Conservation (phyloP, 1,139 yeast species). For the Yamadazyma songkhlaensis region DNA sequence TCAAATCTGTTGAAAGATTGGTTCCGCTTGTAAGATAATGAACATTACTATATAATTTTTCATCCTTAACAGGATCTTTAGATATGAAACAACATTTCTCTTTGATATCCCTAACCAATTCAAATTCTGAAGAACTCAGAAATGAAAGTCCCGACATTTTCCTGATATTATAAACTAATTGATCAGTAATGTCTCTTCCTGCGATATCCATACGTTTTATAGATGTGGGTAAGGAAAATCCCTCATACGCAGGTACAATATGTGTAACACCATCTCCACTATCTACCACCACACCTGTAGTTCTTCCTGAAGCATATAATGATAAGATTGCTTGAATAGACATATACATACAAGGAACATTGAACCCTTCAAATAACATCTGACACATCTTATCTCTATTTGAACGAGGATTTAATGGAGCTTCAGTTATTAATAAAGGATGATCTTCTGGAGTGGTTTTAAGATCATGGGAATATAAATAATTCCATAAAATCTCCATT, state of each 20-base stretch:
- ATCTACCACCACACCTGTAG: slow-evolving; percentile 88
- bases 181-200: slow-evolving; percentile 82
- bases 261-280: slow-evolving; percentile 92
- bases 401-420: slow-evolving; percentile 73
- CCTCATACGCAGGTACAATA: slow-evolving; percentile 86
- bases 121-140: slow-evolving; percentile 73
- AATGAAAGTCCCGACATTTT: slow-evolving; percentile 59
- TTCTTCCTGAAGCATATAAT: slow-evolving; percentile 83
- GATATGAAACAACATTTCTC: slow-evolving; percentile 74
- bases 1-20: slow-evolving; percentile 21
- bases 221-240: slow-evolving; percentile 74
- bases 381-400: slow-evolving; percentile 78
- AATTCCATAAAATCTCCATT: slow-evolving; percentile 75
- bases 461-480: slow-evolving; percentile 58
- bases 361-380: slow-evolving; percentile 76
- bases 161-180: slow-evolving; percentile 64
- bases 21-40: slow-evolving; percentile 9
- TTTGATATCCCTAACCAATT: slow-evolving; percentile 74
- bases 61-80: slow-evolving; percentile 67
- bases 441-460: slow-evolving; percentile 51
- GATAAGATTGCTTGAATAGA: slow-evolving; percentile 84
- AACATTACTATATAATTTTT: slow-evolving; percentile 47
- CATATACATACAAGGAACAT: slow-evolving; percentile 82
- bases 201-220: slow-evolving; percentile 78
- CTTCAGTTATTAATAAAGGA: slow-evolving; percentile 78